Evolutionary conservation across 805 yeast species (phyloP).

Genomic region (Alloascoidea africana): DNA sequence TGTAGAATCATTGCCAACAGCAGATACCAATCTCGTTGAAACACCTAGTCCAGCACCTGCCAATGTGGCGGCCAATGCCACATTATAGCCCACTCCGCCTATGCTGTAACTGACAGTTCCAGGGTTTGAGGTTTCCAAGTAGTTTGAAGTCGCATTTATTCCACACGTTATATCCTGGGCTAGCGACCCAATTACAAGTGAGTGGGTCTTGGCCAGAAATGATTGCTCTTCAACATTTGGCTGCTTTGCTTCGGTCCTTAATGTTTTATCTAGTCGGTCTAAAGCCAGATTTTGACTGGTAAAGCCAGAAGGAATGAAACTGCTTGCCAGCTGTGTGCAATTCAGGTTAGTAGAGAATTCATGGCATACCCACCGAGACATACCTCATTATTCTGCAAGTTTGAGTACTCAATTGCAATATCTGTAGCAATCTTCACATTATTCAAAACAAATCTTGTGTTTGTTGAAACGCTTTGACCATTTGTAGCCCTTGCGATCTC

Average conservation of each 20-base stretch:
- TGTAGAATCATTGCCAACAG: slow-evolving; percentile 43
- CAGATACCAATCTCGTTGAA: slow-evolving; percentile 32
- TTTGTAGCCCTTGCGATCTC: slow-evolving; percentile 51
- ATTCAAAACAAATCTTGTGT: slow-evolving; percentile 61
- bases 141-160: slow-evolving; percentile 17
- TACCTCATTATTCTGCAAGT: too few species aligned
- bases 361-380: too few species aligned
- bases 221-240: too few species aligned
- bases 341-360: too few species aligned
- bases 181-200: slow-evolving; percentile 55
- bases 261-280: too few species aligned
- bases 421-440: slow-evolving; percentile 57
- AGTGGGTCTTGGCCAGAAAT: too few species aligned
- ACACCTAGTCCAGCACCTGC: slow-evolving; percentile 11
- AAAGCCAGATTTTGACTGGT: too few species aligned
- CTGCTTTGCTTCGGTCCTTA: too few species aligned
- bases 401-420: slow-evolving; percentile 41
- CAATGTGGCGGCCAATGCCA: slow-evolving; percentile 46
- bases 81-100: slow-evolving; percentile 82
- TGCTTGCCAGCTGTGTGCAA: too few species aligned
- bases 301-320: too few species aligned
- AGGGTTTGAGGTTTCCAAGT: slow-evolving; percentile 56
- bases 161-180: slow-evolving; percentile 61
- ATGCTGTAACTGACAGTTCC: slow-evolving; percentile 39
- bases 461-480: slow-evolving; percentile 57